Evolutionary conservation across 2,329 filamentous ascomycete genomes (phyloP), one percentile per base, ranked within the genome.

Genomic region (Aspergillus fumigatiaffinis): DNA sequence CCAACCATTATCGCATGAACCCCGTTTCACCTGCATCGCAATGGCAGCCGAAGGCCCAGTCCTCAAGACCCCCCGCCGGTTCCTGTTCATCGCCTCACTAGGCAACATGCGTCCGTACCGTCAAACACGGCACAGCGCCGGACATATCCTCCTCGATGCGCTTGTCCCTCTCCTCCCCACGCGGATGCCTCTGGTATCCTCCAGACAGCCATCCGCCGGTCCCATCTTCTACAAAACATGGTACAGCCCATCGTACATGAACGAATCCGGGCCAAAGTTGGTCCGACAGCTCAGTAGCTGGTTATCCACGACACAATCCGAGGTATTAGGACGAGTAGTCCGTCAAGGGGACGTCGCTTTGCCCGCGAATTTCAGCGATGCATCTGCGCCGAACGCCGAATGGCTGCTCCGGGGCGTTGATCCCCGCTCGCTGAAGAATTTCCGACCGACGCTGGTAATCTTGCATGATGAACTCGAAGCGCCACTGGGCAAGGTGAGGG

Each of bases 391-490:
- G 48, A 29, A 32, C n/a, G 8, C 48, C 20, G 60, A 62, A 44
- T 60, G 58, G 60, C 52, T 59, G n/a, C 53, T 41, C 64, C 21
- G 70, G 72, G 60, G 58, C 25, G 49, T 57, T 25, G 57, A 60
- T 25, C 62, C 57, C 9, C 26, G 20, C n/a, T 32, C 54, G 9
- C 51, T 62, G 17, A 59, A 54, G 23, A 53, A 57, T 26, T 57
- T 67, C 52, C 53, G 54, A 5, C 63, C 80, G 3, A 76, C 79
- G 3, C 74, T 99, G 17, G 85, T 97, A 0, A 78, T 97, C 12
- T 79, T 97, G 21, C 92, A 97, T 72, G 93, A 97, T 71, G 93
- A 97, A 71, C 76, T 97, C 35, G 92, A 97, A 67, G 80, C 84
- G 46, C 77, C 82, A 2, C 69, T 92, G 1, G 92, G 92, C 0